Base-by-base conservation (phyloP, 108 stramenopile species). In the Heterococcus sp. region DNA sequence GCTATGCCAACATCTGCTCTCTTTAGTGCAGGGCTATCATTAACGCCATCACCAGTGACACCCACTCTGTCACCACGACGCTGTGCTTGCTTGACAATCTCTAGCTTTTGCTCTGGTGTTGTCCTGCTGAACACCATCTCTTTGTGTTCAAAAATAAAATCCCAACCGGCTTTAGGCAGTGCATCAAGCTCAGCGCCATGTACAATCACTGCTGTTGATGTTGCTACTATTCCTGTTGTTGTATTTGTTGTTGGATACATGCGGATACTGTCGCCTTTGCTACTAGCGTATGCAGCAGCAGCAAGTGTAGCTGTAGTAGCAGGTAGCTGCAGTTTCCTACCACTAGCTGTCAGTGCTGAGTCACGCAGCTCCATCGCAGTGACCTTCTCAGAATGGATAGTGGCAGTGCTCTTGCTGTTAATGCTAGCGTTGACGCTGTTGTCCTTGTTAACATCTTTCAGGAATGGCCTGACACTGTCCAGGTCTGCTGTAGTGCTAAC, bases 41-140 rank as follows among this genome's bases (percentile, higher is more conserved):
- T 99, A 37, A 99, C 98, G 75, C 98, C 98, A 86, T 99, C 98
- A 66, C 98, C 98, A 66, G 98, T 99, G 92, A 99, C 93, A 85
- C 91, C 90, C 21, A 92, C 87, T 39, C 96, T 89, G 75, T 96
- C 88, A 4, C 92, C 94, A 68, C 34, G 29, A 29, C 76, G 76
- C 78, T 80, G 77, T 26, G 58, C 14, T 21, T 72, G 78, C n/a
- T 63, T 79, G 64, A 79, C 78, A 84, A 98, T 97, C 29, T 83
- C 83, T 31, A 89, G 88, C 84, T 91, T 91, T 46, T 91, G 89
- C 71, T 88, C 72, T 3, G 91, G 91, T 2, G 72, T 58, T 36
- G 90, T 89, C n/a, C 91, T 85, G 2, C 90, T 89, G 66, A 91
- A 91, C 39, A 91, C 91, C 39, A 91, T 37, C 80, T 90, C 78